Percentiles rank a stretch among this genome's conserved stretches.
phyloP scores from a whole-genome alignment of 1,139 yeast species.

The Candida sp. region DNA sequence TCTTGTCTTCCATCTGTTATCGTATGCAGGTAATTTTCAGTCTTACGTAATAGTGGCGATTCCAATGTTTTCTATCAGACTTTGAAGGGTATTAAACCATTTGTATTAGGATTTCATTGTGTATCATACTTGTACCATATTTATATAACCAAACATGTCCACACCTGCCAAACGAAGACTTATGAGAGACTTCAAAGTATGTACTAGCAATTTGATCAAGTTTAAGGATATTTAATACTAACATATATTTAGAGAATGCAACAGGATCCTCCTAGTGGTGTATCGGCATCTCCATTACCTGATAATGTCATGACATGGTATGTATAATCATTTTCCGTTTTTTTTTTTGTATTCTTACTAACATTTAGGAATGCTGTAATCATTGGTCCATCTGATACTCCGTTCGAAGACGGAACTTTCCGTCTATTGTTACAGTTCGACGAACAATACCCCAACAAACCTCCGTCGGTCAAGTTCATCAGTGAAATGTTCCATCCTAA shows the following conservation, averaged over 20 bases:
- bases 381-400: slow-evolving; percentile 97
- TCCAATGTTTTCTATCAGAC: neutral
- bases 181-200: slow-evolving; percentile 94
- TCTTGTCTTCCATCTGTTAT: too few species aligned
- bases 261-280: slow-evolving; percentile 98
- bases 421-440: slow-evolving; percentile 83
- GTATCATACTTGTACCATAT: neutral
- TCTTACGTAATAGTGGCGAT: neutral
- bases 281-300: slow-evolving; percentile 94
- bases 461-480: slow-evolving; percentile 87
- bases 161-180: slow-evolving; percentile 98
- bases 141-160: slow-evolving; percentile 54
- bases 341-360: too few species aligned
- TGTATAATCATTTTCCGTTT: too few species aligned
- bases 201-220: slow-evolving; percentile 15
- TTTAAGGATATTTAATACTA: slow-evolving; percentile 12
- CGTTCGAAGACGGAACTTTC: slow-evolving; percentile 98
- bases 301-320: slow-evolving; percentile 95
- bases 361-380: slow-evolving; percentile 85
- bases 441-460: slow-evolving; percentile 97
- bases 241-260: slow-evolving; percentile 68
- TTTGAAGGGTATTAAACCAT: neutral
- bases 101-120: neutral
- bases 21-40: neutral
- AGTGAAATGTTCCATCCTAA: slow-evolving; percentile 98